phyloP scores from a whole-genome alignment of 495 filamentous ascomycete species.

The Penicillium roqueforti region DNA sequence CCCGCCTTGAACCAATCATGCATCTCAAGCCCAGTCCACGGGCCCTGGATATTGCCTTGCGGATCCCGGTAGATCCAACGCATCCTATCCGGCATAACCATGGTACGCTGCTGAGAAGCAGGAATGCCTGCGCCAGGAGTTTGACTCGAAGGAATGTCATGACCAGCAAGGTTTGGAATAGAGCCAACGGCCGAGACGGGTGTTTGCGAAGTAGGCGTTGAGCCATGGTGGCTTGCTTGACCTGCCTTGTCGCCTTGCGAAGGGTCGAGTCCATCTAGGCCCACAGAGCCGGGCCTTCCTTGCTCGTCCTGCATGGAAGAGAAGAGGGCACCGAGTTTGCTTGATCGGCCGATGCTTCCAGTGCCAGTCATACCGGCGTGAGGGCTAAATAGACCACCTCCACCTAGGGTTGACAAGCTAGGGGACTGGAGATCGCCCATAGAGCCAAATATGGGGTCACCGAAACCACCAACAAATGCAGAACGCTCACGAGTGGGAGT shows the following conservation, averaged over 20 bases:
- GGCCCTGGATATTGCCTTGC: slow-evolving; percentile 84
- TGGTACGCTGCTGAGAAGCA: slow-evolving; percentile 70
- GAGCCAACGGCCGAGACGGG: slow-evolving; percentile 44
- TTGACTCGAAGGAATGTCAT: slow-evolving; percentile 29
- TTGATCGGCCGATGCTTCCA: slow-evolving; percentile 62
- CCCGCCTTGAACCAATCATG: slow-evolving; percentile 99
- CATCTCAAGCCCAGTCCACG: slow-evolving; percentile 96
- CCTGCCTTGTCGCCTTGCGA: slow-evolving; percentile 27
- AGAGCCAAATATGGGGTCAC: slow-evolving; percentile 65
- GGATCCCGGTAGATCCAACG: slow-evolving; percentile 97
- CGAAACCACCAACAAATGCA: slow-evolving; percentile 63
- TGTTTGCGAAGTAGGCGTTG: slow-evolving; percentile 37
- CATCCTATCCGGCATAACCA: slow-evolving; percentile 99
- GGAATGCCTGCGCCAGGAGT: slow-evolving; percentile 53
- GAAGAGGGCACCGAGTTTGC: slow-evolving; percentile 84
- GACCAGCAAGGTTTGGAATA: slow-evolving; percentile 29
- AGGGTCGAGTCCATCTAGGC: slow-evolving; percentile 33
- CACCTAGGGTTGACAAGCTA: slow-evolving; percentile 57
- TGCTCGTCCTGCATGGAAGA: slow-evolving; percentile 79
- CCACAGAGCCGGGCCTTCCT: slow-evolving; percentile 50
- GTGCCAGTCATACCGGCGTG: slow-evolving; percentile 43
- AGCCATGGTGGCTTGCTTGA: slow-evolving; percentile 29
- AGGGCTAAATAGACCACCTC: slow-evolving; percentile 51
- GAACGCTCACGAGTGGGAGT: slow-evolving; percentile 77
- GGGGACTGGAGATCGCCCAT: slow-evolving; percentile 75